Percentiles rank a stretch among this genome's conserved stretches.
Conservation (phyloP, 2,329 filamentous ascomycete species). For the Sclerotinia nivalis region DNA sequence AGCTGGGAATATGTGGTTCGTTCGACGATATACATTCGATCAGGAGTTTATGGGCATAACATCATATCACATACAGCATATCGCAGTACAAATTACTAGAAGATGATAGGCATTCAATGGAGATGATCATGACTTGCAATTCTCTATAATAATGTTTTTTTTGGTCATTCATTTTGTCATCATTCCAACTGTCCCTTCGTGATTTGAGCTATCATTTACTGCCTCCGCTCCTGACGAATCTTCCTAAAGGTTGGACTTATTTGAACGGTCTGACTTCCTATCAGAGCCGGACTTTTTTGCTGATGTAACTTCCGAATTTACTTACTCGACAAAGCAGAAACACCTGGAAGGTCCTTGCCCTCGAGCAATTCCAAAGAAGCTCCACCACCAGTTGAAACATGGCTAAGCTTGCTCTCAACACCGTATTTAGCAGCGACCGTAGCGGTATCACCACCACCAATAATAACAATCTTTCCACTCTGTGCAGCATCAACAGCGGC, state of each 20-base stretch:
- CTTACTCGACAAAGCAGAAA: constrained; percentile 82
- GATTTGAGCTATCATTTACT: constrained; percentile 33
- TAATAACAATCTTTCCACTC: constrained; percentile 93
- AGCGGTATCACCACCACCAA: constrained; percentile 95
- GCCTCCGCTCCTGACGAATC: constrained; percentile 28
- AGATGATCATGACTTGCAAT: constrained; percentile 14
- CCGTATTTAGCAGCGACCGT: constrained; percentile 97
- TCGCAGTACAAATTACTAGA: constrained; percentile 13
- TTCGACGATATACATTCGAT: not conserved
- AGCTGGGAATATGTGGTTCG: constrained; percentile 28
- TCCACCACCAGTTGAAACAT: constrained; percentile 96
- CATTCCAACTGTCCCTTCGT: constrained; percentile 33
- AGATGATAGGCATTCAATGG: constrained; percentile 6
- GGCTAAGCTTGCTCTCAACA: constrained; percentile 94
- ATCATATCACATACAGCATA: constrained; percentile 16
- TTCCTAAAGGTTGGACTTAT: constrained; percentile 38
- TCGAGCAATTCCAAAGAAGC: constrained; percentile 94
- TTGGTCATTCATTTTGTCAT: constrained; percentile 14
- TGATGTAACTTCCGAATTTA: constrained; percentile 45
- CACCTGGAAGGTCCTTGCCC: constrained; percentile 96
- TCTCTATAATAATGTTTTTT: constrained; percentile 13
- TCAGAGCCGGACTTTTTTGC: constrained; percentile 32
- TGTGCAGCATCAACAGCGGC: constrained; percentile 79
- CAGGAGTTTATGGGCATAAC: constrained; percentile 17
- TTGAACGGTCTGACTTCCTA: constrained; percentile 35